Percentiles rank a stretch among this genome's conserved stretches.
Evolutionary conservation across 2,329 filamentous ascomycete genomes (phyloP).

Genomic region (Cladophialophora immunda): DNA sequence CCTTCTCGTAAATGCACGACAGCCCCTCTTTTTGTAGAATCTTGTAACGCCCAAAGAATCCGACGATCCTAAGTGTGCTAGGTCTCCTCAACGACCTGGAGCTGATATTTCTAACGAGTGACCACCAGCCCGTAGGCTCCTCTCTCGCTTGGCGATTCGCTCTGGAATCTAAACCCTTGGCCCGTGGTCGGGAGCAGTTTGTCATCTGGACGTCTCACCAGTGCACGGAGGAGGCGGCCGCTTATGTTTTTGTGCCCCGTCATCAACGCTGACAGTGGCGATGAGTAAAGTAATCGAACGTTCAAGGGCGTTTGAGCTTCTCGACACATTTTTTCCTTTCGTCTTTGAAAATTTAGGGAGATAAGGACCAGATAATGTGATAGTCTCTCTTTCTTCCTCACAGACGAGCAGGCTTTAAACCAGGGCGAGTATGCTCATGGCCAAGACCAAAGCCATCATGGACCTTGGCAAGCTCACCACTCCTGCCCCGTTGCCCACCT

Average conservation of each 20-base stretch:
- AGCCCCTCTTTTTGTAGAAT: neutral
- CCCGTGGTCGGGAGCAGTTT: neutral
- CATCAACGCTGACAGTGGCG: neutral
- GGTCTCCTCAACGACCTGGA: neutral
- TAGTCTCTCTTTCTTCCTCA: neutral
- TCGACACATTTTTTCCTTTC: neutral
- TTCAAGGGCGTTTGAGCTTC: neutral
- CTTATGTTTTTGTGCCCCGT: neutral
- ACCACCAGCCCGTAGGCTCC: neutral
- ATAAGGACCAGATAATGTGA: neutral
- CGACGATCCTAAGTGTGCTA: neutral
- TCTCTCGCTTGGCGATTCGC: neutral
- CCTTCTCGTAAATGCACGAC: neutral
- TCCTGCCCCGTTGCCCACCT: conserved; percentile 12
- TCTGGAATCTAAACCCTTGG: neutral
- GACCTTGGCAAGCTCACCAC: neutral
- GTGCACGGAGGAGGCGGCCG: neutral
- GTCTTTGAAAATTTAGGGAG: neutral
- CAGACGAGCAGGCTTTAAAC: neutral
- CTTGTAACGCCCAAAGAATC: neutral
- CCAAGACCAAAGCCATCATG: neutral
- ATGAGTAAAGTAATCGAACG: neutral
- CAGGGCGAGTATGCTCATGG: neutral
- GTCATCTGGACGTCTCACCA: neutral
- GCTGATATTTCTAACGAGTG: neutral